Conservation (phyloP, 352 stramenopile species). For the Phytophthora cactorum region DNA sequence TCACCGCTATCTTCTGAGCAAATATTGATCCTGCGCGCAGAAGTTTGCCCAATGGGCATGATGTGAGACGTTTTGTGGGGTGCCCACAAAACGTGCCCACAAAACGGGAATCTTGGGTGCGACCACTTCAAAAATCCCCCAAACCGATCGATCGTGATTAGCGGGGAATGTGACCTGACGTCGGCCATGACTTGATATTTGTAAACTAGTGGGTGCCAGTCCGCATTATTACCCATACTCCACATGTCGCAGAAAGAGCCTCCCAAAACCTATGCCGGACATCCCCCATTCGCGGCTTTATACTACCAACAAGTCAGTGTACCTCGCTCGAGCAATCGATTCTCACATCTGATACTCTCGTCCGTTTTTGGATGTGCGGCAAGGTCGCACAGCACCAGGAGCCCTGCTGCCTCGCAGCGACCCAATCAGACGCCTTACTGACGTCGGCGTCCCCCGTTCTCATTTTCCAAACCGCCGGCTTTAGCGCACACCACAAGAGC, state of each 20-base stretch:
- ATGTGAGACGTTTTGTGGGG: no score
- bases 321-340: slow-evolving; percentile 8
- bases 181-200: not conserved
- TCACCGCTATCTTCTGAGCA: slow-evolving; percentile 8
- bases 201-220: not conserved
- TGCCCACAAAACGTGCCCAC: slow-evolving; percentile 14
- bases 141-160: slow-evolving; percentile 19
- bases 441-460: slow-evolving; percentile 8
- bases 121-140: slow-evolving; percentile 29
- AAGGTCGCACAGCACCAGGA: slow-evolving; percentile 5
- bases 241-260: slow-evolving; percentile 28
- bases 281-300: not conserved
- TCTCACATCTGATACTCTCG: slow-evolving; percentile 14
- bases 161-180: slow-evolving; percentile 6
- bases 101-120: slow-evolving; percentile 17
- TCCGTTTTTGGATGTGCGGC: slow-evolving; percentile 13
- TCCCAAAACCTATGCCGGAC: slow-evolving; percentile 7
- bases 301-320: slow-evolving; percentile 5
- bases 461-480: slow-evolving; percentile 33
- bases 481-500: slow-evolving; percentile 5
- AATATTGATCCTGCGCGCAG: not conserved
- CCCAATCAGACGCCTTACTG: slow-evolving; percentile 9
- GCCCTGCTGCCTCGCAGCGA: slow-evolving; percentile 16
- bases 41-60: not conserved
- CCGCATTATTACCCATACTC: not conserved